Evolutionary conservation across 768 basidiomycete genomes (phyloP), one percentile per base, ranked within the genome.

Genomic region (Trametes villosa): DNA sequence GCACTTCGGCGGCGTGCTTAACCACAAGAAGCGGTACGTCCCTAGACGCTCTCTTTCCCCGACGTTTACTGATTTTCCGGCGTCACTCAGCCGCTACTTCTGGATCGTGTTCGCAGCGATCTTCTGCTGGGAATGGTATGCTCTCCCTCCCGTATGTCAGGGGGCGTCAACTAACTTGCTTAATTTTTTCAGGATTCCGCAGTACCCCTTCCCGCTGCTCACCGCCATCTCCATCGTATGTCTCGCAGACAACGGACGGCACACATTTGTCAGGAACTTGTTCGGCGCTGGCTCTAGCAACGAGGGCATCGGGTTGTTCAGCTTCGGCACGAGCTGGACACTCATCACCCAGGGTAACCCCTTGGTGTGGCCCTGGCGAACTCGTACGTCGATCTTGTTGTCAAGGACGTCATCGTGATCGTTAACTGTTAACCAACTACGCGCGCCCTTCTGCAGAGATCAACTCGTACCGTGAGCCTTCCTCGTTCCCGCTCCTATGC

Each of bases 311-410:
- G 82, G 82, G 4, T 57, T 83, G 45, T 67, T 81, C 36, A 79
- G 78, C 33, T 81, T 83, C 65, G 71, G 77, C 53, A 76, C 79
- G 24, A 78, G 77, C 44, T 83, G 82, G 82, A 83, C 81, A 7
- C 72, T 85, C 22, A 83, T 85, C 61, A 80, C 79, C 1, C 83
- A 85, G 66, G 83, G 82, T 4, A 78, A 71, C 46, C 83, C 83
- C 0, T 71, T 85, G 7, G 79, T 81, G 9, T 84, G 83, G 83
- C 83, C 83, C 7, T 75, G 83, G 49, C 79, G 81, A 62, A 84
- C 83, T 0, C 83, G 80, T 79, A 66, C 33, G 79, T 75, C 26
- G 56, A 33, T 51, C 41, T 53, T 51, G 6, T 13, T 1, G 9
- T 24, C 15, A 3, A 34, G 24, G 6, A 2, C 18, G 27, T 22